Percentiles rank a stretch among this genome's conserved stretches.
These are phyloP conservation scores for Globisporangium iwayamae DNA, from an alignment of 352 stramenopile species.

Conservation along the genomic window DNA sequence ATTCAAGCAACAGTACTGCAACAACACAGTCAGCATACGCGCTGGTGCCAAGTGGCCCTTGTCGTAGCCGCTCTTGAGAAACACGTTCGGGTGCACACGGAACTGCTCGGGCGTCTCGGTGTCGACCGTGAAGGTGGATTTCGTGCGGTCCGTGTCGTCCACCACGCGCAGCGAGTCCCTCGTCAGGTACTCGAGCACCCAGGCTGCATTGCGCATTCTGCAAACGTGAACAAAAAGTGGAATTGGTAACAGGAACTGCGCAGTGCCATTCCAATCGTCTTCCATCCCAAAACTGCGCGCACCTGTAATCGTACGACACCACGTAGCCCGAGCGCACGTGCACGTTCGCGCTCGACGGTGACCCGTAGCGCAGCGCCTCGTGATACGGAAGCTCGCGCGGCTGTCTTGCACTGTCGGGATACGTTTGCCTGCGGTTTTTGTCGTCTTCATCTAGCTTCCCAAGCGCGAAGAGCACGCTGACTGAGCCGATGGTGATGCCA, in stretches of 20 bases:
- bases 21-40: constrained; percentile 25
- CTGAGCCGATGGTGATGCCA: constrained; percentile 48
- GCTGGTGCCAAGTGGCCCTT: constrained; percentile 93
- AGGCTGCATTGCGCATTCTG: constrained; percentile 81
- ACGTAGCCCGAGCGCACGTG: constrained; percentile 77
- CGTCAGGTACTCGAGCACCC: constrained; percentile 84
- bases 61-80: constrained; percentile 91
- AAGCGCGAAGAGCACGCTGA: constrained; percentile 39
- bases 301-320: constrained; percentile 84
- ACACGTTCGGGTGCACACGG: constrained; percentile 85
- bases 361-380: constrained; percentile 70
- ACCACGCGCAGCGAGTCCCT: constrained; percentile 57
- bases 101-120: constrained; percentile 63
- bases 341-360: constrained; percentile 64
- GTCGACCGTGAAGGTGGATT: constrained; percentile 88
- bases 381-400: constrained; percentile 32
- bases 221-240: not conserved
- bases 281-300: not conserved
- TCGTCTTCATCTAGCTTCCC: constrained; percentile 17
- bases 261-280: not conserved
- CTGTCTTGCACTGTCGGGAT: not conserved
- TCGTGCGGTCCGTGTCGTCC: constrained; percentile 75
- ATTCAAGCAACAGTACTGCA: not conserved
- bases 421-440: constrained; percentile 9
- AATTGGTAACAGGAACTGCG: not conserved